Evolutionary conservation across 768 basidiomycete genomes (phyloP).

Genomic region (Lactarius psammicola): DNA sequence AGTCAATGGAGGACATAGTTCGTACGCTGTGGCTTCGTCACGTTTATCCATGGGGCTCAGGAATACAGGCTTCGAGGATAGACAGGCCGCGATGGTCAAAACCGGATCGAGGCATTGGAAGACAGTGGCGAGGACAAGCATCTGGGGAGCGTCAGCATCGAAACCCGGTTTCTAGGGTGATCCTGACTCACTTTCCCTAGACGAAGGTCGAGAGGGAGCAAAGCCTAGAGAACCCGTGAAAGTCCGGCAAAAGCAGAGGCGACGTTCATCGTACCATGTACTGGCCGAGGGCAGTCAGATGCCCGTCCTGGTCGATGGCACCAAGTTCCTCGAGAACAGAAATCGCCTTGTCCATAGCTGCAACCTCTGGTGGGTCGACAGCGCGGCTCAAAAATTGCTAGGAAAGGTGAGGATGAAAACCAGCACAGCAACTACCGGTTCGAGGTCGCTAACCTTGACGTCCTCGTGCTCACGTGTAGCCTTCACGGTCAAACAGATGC

Average conservation of each 20-base stretch:
- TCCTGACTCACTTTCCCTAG: conserved; percentile 65
- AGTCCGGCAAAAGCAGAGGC: background rate
- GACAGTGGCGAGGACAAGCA: conserved; percentile 81
- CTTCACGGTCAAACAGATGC: conserved; percentile 77
- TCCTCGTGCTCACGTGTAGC: conserved; percentile 74
- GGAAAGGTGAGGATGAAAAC: conserved; percentile 1
- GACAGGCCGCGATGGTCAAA: conserved; percentile 74
- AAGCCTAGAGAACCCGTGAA: conserved; percentile 47
- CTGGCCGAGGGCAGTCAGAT: conserved; percentile 76
- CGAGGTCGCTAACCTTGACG: conserved; percentile 53
- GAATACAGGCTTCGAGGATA: conserved; percentile 90
- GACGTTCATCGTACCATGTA: conserved; percentile 55
- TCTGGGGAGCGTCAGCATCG: conserved; percentile 44
- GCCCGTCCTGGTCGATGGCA: conserved; percentile 62
- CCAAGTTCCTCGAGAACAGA: conserved; percentile 70
- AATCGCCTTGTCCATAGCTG: conserved; percentile 78
- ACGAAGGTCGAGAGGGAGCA: conserved; percentile 84
- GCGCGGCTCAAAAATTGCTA: conserved; percentile 68
- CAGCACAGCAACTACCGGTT: background rate
- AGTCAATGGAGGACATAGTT: background rate
- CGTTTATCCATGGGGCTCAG: conserved; percentile 77
- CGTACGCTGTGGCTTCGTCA: conserved; percentile 70
- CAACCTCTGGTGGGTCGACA: conserved; percentile 77
- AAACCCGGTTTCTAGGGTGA: background rate
- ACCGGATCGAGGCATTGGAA: conserved; percentile 83